Conservation (phyloP, 305 asterid genomes). For the Fraxinus ornus region DNA sequence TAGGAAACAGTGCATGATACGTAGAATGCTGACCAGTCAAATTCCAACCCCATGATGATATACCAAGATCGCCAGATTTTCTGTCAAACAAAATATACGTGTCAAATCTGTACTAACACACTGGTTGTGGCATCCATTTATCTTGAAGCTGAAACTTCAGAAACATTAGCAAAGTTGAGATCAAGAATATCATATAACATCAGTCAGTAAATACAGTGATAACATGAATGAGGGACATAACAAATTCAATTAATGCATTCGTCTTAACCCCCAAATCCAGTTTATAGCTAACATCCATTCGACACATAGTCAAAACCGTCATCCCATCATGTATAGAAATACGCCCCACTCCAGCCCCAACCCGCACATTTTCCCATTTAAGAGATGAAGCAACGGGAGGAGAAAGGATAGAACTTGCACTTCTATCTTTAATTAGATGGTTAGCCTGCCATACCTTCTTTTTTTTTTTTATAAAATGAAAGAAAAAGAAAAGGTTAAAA, state of each 20-base stretch:
- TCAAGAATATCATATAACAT: background rate
- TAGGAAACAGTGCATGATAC: slow-evolving; percentile 97
- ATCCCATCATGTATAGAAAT: background rate
- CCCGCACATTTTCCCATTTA: background rate
- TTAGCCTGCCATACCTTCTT: background rate
- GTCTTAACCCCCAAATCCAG: too few species aligned
- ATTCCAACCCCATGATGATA: slow-evolving; percentile 99
- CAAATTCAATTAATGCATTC: too few species aligned
- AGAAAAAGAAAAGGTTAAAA: background rate
- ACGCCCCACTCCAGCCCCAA: background rate
- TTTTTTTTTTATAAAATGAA: background rate
- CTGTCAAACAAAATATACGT: slow-evolving; percentile 39
- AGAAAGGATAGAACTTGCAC: background rate
- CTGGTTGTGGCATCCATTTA: background rate
- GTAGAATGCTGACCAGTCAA: slow-evolving; percentile 95
- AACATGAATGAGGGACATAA: background rate
- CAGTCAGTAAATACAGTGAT: background rate
- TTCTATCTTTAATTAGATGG: background rate
- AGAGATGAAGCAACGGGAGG: background rate
- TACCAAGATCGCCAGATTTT: slow-evolving; percentile 83
- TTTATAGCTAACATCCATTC: background rate
- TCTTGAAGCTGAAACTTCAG: slow-evolving; percentile 14
- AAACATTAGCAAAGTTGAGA: background rate
- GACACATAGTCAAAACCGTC: background rate
- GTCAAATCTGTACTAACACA: slow-evolving; percentile 4